Evolutionary conservation across 805 yeast species (phyloP).

Genomic region (Myxozyma udenii): DNA sequence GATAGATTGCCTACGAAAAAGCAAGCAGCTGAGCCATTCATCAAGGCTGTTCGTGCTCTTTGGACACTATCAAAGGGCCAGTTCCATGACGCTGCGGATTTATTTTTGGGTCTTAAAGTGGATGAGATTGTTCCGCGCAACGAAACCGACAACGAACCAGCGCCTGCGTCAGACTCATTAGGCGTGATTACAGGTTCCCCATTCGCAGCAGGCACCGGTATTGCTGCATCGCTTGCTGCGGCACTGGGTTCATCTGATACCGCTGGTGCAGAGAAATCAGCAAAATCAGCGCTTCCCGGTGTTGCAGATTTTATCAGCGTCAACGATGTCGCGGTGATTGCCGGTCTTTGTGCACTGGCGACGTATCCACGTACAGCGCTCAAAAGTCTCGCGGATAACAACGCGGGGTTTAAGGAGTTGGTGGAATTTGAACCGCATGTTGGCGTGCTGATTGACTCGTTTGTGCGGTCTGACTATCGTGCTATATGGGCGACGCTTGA

Average conservation of each 20-base stretch:
- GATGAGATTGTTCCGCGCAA: constrained; percentile 4
- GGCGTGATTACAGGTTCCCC: not conserved
- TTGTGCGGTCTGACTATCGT: constrained; percentile 18
- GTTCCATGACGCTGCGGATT: constrained; percentile 11
- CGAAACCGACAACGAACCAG: not conserved
- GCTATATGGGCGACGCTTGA: constrained; percentile 12
- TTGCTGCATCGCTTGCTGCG: not conserved
- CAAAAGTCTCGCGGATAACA: constrained; percentile 14
- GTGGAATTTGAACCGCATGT: constrained; percentile 23
- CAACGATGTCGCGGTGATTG: constrained; percentile 18
- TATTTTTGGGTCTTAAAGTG: constrained; percentile 7
- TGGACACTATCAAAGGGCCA: constrained; percentile 10
- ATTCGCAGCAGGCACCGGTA: not conserved
- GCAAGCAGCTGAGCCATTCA: constrained; percentile 10
- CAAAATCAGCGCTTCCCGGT: constrained; percentile 1
- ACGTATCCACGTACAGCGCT: constrained; percentile 15
- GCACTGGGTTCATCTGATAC: not conserved
- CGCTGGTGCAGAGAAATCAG: not conserved
- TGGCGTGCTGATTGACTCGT: constrained; percentile 23
- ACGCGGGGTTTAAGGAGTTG: constrained; percentile 17
- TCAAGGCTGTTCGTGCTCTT: constrained; percentile 16
- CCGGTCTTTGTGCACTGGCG: constrained; percentile 25
- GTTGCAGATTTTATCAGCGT: constrained; percentile 17
- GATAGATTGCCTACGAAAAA: constrained; percentile 17
- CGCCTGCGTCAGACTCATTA: not conserved